Evolutionary conservation across 2,329 filamentous ascomycete genomes (phyloP).

Genomic region (Aureobasidium sp.): DNA sequence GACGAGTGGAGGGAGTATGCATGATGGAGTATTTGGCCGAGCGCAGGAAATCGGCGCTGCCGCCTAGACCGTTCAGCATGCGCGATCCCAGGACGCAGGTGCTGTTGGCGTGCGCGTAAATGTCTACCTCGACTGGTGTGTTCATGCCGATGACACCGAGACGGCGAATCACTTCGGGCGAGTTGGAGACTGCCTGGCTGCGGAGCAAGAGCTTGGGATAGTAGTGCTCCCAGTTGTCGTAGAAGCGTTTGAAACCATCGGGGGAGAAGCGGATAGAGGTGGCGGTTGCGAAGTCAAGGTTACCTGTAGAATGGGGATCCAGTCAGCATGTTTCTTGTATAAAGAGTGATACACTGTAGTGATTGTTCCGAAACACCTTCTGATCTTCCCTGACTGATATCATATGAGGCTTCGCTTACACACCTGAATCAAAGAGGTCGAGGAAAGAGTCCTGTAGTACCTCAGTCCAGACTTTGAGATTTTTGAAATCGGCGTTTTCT

Average conservation of each 20-base stretch:
- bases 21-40: slow-evolving; percentile 81
- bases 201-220: slow-evolving; percentile 76
- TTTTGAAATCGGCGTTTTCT: slow-evolving; percentile 68
- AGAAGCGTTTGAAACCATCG: slow-evolving; percentile 86
- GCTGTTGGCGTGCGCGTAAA: slow-evolving; percentile 87
- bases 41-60: slow-evolving; percentile 74
- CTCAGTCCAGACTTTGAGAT: slow-evolving; percentile 89
- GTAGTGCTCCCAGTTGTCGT: slow-evolving; percentile 75
- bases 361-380: neutral
- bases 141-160: slow-evolving; percentile 91
- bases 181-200: slow-evolving; percentile 83
- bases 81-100: slow-evolving; percentile 84
- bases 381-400: neutral
- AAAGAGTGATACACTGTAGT: neutral
- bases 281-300: slow-evolving; percentile 82
- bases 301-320: slow-evolving; percentile 33
- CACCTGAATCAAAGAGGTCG: slow-evolving; percentile 75
- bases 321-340: neutral
- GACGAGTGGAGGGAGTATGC: slow-evolving; percentile 79
- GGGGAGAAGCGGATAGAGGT: slow-evolving; percentile 88
- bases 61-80: slow-evolving; percentile 81
- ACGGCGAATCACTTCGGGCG: slow-evolving; percentile 81
- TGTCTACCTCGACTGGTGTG: slow-evolving; percentile 88
- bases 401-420: neutral
- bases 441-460: slow-evolving; percentile 90